Evolutionary conservation across 2,329 filamentous ascomycete species (phyloP).

Genomic region (Stachybotrys echinatus): DNA sequence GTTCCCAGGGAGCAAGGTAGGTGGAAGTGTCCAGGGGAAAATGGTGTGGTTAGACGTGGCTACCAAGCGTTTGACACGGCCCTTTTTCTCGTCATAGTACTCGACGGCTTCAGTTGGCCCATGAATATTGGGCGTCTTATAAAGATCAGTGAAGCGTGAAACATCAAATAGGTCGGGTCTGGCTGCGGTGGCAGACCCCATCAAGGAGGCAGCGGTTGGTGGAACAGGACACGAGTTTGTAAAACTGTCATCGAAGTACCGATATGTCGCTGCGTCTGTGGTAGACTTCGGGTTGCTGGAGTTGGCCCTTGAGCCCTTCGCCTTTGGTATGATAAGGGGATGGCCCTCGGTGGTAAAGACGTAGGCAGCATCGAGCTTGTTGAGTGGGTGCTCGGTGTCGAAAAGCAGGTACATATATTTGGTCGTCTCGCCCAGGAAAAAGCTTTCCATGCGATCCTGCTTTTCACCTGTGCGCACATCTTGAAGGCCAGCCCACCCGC

Average conservation of each 20-base stretch:
- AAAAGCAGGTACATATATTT: slow-evolving; percentile 95
- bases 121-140: slow-evolving; percentile 66
- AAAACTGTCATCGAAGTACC: slow-evolving; percentile 38
- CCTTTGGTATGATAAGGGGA: slow-evolving; percentile 72
- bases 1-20: slow-evolving; percentile 65
- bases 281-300: slow-evolving; percentile 6
- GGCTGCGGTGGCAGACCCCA: slow-evolving; percentile 73
- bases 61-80: slow-evolving; percentile 30
- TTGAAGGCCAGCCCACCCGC: slow-evolving; percentile 88
- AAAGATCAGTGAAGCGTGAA: slow-evolving; percentile 75
- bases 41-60: slow-evolving; percentile 74
- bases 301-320: not conserved
- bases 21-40: slow-evolving; percentile 90
- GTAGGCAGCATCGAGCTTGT: slow-evolving; percentile 77
- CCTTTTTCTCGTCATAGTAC: slow-evolving; percentile 39
- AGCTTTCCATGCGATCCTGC: slow-evolving; percentile 96
- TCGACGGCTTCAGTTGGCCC: slow-evolving; percentile 31
- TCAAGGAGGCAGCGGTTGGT: slow-evolving; percentile 55
- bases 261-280: slow-evolving; percentile 13
- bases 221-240: slow-evolving; percentile 63
- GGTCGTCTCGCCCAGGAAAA: slow-evolving; percentile 92
- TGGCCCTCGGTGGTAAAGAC: slow-evolving; percentile 97
- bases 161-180: slow-evolving; percentile 83
- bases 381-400: slow-evolving; percentile 78
- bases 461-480: slow-evolving; percentile 79